A percentile compares a stretch with the other conserved stretches of the same genome.
These are phyloP conservation scores for Penicillium verrucosum DNA, from an alignment of 2,329 filamentous ascomycete species.

Conservation along the genomic window DNA sequence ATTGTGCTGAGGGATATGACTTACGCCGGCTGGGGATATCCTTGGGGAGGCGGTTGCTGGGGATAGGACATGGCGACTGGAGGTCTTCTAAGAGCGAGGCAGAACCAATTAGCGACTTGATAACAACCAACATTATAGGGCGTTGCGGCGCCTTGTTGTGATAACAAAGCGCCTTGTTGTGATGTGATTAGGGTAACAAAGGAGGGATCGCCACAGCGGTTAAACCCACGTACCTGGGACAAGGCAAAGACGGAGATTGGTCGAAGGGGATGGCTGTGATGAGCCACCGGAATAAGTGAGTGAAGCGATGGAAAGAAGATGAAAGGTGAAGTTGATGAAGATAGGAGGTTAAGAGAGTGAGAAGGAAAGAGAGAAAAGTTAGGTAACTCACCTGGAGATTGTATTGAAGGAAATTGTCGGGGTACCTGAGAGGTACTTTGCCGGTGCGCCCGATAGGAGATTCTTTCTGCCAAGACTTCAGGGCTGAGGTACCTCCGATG, in stretches of 20 bases:
- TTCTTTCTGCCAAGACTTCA: constrained; percentile 4
- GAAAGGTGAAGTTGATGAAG: background rate
- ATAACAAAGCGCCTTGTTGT: background rate
- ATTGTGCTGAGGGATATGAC: too few relatives aligned
- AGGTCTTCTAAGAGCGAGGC: background rate
- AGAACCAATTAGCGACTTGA: constrained; percentile 8
- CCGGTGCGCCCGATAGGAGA: constrained; percentile 1
- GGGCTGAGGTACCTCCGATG: constrained; percentile 7
- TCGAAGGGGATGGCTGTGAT: background rate
- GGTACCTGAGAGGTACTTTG: constrained; percentile 9
- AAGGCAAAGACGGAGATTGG: background rate
- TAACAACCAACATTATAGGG: background rate
- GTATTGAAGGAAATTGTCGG: constrained; percentile 2
- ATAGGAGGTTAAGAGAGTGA: background rate
- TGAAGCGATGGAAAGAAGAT: background rate
- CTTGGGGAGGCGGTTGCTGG: constrained; percentile 41
- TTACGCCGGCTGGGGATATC: constrained; percentile 3
- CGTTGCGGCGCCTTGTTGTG: background rate
- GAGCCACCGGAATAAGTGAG: constrained; percentile 2
- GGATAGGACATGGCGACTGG: constrained; percentile 40
- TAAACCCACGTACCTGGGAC: constrained; percentile 5
- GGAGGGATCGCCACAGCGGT: background rate
- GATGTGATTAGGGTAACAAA: background rate
- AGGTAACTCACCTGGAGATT: constrained; percentile 8
- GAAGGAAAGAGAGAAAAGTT: constrained; percentile 12